A percentile compares a stretch with the other conserved stretches of the same genome.
These are phyloP conservation scores for Penicillium lividum DNA, from an alignment of 495 filamentous ascomycete species.

Conservation along the genomic window DNA sequence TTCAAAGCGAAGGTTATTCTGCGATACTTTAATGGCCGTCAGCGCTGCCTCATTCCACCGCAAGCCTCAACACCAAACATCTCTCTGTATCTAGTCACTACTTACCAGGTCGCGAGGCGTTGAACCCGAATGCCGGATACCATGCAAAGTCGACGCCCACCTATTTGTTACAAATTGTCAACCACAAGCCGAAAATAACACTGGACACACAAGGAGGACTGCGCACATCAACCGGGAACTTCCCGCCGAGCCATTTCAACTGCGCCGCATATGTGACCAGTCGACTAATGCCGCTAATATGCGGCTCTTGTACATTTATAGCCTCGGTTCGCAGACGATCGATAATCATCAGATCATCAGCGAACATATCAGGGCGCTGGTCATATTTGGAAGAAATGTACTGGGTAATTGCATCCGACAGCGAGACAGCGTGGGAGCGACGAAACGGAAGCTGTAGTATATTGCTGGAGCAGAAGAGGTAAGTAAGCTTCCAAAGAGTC, in stretches of 20 bases:
- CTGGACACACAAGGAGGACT: background rate
- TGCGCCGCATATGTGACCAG: slow-evolving; percentile 88
- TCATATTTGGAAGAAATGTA: slow-evolving; percentile 99
- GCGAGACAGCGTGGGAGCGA: slow-evolving; percentile 70
- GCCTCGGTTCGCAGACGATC: slow-evolving; percentile 80
- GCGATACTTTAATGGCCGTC: slow-evolving; percentile 53
- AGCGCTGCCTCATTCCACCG: background rate
- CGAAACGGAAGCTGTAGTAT: slow-evolving; percentile 80
- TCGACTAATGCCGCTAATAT: slow-evolving; percentile 85
- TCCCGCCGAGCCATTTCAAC: slow-evolving; percentile 89
- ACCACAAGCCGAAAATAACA: background rate
- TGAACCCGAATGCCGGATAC: slow-evolving; percentile 92
- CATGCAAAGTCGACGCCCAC: slow-evolving; percentile 94
- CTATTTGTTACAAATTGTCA: slow-evolving; percentile 39
- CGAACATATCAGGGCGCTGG: slow-evolving; percentile 98
- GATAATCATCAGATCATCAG: slow-evolving; percentile 82
- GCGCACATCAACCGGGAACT: slow-evolving; percentile 93
- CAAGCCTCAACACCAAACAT: background rate
- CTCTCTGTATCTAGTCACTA: slow-evolving; percentile 6
- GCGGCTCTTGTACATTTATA: slow-evolving; percentile 82
- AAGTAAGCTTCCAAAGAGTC: background rate
- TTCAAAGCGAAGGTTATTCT: slow-evolving; percentile 94
- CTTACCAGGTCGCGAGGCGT: slow-evolving; percentile 69
- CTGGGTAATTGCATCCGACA: slow-evolving; percentile 82
- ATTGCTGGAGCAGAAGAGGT: slow-evolving; percentile 36